A percentile compares a stretch with the other conserved stretches of the same genome.
Evolutionary conservation across 2,329 filamentous ascomycete species (phyloP).

Genomic region (Hypoxylon sp.): DNA sequence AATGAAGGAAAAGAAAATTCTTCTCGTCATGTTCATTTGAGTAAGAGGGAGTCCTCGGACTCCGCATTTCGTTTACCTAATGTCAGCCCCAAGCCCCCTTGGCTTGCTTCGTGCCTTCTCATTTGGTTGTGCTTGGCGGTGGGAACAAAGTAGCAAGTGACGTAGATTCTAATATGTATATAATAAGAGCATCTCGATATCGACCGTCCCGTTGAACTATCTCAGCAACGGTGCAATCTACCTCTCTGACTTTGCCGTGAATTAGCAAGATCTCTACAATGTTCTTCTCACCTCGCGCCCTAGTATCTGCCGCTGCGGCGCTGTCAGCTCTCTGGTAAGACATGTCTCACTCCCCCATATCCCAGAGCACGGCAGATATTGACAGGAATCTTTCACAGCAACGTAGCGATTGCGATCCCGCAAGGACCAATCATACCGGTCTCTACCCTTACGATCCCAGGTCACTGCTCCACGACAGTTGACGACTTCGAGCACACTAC

Average conservation of each 20-base stretch:
- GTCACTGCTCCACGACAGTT: slow-evolving; percentile 46
- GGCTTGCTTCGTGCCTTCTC: slow-evolving; percentile 21
- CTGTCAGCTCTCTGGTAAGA: slow-evolving; percentile 44
- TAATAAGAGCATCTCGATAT: slow-evolving; percentile 7
- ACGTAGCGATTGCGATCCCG: slow-evolving; percentile 24
- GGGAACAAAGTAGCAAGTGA: slow-evolving; percentile 4
- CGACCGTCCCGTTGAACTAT: background rate
- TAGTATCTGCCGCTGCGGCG: slow-evolving; percentile 31
- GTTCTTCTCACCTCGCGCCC: slow-evolving; percentile 33
- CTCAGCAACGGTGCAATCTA: slow-evolving; percentile 10
- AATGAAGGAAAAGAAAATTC: background rate
- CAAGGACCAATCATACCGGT: slow-evolving; percentile 24
- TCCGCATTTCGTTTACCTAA: background rate
- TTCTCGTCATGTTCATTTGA: slow-evolving; percentile 12
- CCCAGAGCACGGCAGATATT: background rate
- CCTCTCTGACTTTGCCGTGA: background rate
- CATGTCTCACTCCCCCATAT: background rate
- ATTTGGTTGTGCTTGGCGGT: slow-evolving; percentile 17
- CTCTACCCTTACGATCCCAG: slow-evolving; percentile 37
- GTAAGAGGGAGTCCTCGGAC: slow-evolving; percentile 4
- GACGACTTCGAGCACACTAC: slow-evolving; percentile 44
- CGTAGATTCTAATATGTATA: slow-evolving; percentile 13
- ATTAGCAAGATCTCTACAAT: slow-evolving; percentile 28
- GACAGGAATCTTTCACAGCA: slow-evolving; percentile 28
- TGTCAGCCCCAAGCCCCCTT: slow-evolving; percentile 17